These are phyloP conservation scores for Tolypocladium nubicola DNA, from an alignment of 2,329 filamentous ascomycete species.

Conservation along the genomic window DNA sequence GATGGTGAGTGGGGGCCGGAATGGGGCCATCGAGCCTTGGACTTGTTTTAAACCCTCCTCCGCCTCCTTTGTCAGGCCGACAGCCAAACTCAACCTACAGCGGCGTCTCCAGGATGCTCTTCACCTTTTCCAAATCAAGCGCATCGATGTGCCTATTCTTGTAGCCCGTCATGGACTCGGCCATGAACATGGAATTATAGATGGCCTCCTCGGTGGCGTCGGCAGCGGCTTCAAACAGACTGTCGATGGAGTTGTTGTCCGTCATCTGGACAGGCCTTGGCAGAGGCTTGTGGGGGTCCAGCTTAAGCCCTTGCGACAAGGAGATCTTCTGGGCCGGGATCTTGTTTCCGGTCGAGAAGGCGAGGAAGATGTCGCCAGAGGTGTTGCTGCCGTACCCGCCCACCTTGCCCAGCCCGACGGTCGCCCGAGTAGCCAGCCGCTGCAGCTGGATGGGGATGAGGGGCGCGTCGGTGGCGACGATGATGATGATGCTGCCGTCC, in stretches of 20 bases:
- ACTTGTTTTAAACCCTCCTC: background rate
- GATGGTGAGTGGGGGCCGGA: background rate
- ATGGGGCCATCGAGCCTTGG: background rate
- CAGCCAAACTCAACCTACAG: conserved; percentile 4
- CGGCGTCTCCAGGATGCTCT: conserved; percentile 33
- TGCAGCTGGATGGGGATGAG: conserved; percentile 21
- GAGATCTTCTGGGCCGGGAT: conserved; percentile 24
- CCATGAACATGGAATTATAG: conserved; percentile 52
- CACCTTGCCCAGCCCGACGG: conserved; percentile 48
- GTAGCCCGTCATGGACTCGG: conserved; percentile 46
- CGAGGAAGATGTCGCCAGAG: conserved; percentile 57
- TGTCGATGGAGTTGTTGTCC: conserved; percentile 50
- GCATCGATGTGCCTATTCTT: conserved; percentile 38
- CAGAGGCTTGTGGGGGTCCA: conserved; percentile 29
- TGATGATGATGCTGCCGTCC: conserved; percentile 24
- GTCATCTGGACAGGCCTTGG: conserved; percentile 21
- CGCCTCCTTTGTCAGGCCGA: background rate
- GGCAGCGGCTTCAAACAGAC: conserved; percentile 48
- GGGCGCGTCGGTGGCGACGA: conserved; percentile 20
- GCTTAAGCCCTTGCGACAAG: conserved; percentile 14
- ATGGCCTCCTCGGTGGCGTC: conserved; percentile 58
- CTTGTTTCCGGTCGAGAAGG: conserved; percentile 51
- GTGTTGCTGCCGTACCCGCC: conserved; percentile 51
- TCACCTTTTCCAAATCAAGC: conserved; percentile 34
- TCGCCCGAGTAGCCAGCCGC: conserved; percentile 48